Base-by-base conservation (phyloP, 129 eudicot genomes). In the Saussurea involucrata region DNA sequence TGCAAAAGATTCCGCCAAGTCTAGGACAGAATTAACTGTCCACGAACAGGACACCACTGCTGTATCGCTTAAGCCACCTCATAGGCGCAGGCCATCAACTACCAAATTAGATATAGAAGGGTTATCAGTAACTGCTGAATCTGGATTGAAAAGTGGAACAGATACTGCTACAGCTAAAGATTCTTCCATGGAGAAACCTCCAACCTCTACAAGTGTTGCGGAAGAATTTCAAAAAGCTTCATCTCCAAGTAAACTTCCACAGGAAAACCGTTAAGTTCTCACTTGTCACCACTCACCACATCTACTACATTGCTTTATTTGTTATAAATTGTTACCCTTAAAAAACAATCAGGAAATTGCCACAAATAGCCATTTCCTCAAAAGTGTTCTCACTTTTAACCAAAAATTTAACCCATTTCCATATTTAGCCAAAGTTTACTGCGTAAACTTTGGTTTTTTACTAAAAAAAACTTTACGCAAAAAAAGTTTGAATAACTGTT, bases 81-180 rank as follows among this genome's bases (percentile, higher is more conserved):
- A 85, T 75, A 75, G 82, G 72, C 72, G 89, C 72, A 84, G 85
- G 85, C 84, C 80, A 70, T 94, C 97, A 25, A 70, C 29, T 34
- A 81, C 84, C 46, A 85, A 82, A 67, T 73, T 82, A 77, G 92
- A 89, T 77, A 68, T 83, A 68, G 88, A 83, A 37, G 84, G 80
- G 63, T 32, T 84, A 44, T 77, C 90, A 49, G 34, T 25, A 34
- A 40, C 85, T 27, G 72, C 64, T 77, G 95, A 89, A 72, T 79
- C 92, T 63, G 79, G 79, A 65, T 31, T 66, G 68, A 83, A 65
- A 28, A 72, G 42, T 71, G 63, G 78, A 25, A 66, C 72, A 53
- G 83, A 72, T 74, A 71, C 66, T 68, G 68, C 81, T 66, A 57
- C 33, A 76, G 86, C 73, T 57, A 83, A 71, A 68, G 89, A 87